Evolutionary conservation across 495 filamentous ascomycete genomes (phyloP), one percentile per base, ranked within the genome.

Genomic region (Cercophora sp.): DNA sequence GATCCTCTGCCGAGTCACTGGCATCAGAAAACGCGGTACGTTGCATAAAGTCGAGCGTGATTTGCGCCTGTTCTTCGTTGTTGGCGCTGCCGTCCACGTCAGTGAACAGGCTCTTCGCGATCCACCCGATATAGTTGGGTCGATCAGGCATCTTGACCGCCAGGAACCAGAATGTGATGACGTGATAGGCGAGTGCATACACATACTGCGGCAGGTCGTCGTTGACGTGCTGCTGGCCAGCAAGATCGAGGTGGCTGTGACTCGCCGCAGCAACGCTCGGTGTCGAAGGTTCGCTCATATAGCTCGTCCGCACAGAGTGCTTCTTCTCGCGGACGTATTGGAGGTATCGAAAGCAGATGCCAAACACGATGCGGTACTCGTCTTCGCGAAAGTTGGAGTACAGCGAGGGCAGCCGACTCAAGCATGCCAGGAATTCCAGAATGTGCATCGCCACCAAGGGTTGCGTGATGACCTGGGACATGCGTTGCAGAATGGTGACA

Each of bases 21-120:
- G 88, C 77, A 65, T 96, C 89, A 0, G 89, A 89, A 66, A 85
- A 96, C 9, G 90, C 84, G 32, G 90, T 85, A 52, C 91, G 79
- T 59, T 96, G 91, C 87, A 99, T 92, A 75, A 97, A 86, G 66
- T 99, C 94, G 34, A 96, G 84, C 19, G 91, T 92, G 10, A 96
- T 88, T 52, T 91, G 83, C 25, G 89, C 92, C 62, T 96, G 92
- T 65, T 97, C 91, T 57, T 97, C 94, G 16, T 93, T 78, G 22
- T 79, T 81, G 24, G 87, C 81, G 22, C 80, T 82, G 5, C 88
- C 89, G 56, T 85, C 76, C 15, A 80, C 79, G 58, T 95, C 87
- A 3, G 76, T 80, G 20, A 88, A 86, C 24, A 99, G 76, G 52
- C 88, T 86, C 63, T 86, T 90, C n/a, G 87, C 85, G 55, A 97